Base-by-base conservation (phyloP, 208 protist genomes). In the Kentomonas sorsogonicus region DNA sequence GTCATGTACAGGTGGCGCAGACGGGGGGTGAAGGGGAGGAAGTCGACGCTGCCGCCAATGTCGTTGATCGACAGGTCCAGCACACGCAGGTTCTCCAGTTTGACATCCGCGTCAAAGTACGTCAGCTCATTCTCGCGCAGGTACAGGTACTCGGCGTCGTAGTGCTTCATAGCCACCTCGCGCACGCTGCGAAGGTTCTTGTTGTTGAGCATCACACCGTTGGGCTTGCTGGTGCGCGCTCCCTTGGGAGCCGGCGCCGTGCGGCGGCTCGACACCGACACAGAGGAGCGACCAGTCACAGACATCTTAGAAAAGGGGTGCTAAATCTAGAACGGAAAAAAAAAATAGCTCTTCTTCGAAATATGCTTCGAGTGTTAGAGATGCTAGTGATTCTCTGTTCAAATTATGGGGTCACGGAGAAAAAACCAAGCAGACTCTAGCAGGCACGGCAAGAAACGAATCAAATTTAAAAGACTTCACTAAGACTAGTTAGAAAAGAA, bases 11-110 rank as follows among this genome's bases (percentile, higher is more conserved):
- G 77, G 65, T 96, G 91, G 41, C 86, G 85, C 44, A 96, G 73
- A 56, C 78, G 69, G 3, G 91, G 91, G 7, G 79, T 82, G 59
- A 68, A 70, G 51, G 67, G 46, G 52, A 96, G 73, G 59, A 96
- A 96, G 58, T 93, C 76, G 23, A 94, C 83, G 22, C 73, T 71
- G 29, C 75, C 79, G 30, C 79, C 76, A 73, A 96, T 94, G 53
- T 94, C 77, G 72, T 96, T 96, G 58, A 95, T 92, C 41, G 88
- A 96, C 9, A 96, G 71, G 63, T 96, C 91, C 44, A 96, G 72
- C 16, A 96, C 85, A 27, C 82, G 87, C 6, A 96, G 79, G 44
- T 89, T 68, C 34, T 94, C 79, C 68, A 96, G 74, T 60, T 75
- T 86, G 23, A 77, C 71, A 25, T 86, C 81, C 18, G 78, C 78